phyloP scores from a whole-genome alignment of 106 monocot genomes.

The Triglochin maritima region DNA sequence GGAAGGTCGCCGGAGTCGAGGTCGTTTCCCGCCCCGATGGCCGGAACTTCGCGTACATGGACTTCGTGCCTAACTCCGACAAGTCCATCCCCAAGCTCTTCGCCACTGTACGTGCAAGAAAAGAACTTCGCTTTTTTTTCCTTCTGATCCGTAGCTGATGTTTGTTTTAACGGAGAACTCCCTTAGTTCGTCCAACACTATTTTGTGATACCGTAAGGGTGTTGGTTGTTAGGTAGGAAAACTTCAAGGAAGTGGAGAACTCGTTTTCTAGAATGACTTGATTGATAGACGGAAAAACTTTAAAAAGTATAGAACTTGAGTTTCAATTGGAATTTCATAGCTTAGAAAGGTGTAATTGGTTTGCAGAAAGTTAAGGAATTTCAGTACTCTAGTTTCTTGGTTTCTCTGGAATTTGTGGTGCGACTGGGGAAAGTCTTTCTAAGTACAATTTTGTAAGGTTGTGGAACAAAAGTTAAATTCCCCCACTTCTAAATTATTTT shows the following conservation, averaged over 20 bases:
- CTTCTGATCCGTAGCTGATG: too few relatives aligned
- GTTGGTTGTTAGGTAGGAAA: background rate
- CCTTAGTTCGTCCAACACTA: background rate
- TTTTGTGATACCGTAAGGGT: background rate
- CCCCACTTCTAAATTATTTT: too few relatives aligned
- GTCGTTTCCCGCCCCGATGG: conserved; percentile 49
- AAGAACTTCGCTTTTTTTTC: background rate
- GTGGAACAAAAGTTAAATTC: too few relatives aligned
- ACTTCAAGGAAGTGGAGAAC: background rate
- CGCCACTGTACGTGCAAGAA: conserved; percentile 38
- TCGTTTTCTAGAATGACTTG: background rate
- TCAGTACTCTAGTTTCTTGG: too few relatives aligned
- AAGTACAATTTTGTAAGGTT: too few relatives aligned
- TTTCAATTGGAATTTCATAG: too few relatives aligned
- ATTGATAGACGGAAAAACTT: background rate
- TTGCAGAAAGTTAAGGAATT: too few relatives aligned
- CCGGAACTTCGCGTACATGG: conserved; percentile 74
- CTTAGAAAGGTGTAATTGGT: too few relatives aligned
- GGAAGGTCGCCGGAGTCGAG: conserved; percentile 41
- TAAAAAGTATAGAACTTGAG: too few relatives aligned
- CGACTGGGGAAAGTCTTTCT: too few relatives aligned
- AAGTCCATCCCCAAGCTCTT: conserved; percentile 74
- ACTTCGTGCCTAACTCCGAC: conserved; percentile 67
- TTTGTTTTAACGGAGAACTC: background rate
- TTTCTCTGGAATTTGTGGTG: too few relatives aligned